Evolutionary conservation across 331 rosid species (phyloP).

Genomic region (Spiraea crenata): DNA sequence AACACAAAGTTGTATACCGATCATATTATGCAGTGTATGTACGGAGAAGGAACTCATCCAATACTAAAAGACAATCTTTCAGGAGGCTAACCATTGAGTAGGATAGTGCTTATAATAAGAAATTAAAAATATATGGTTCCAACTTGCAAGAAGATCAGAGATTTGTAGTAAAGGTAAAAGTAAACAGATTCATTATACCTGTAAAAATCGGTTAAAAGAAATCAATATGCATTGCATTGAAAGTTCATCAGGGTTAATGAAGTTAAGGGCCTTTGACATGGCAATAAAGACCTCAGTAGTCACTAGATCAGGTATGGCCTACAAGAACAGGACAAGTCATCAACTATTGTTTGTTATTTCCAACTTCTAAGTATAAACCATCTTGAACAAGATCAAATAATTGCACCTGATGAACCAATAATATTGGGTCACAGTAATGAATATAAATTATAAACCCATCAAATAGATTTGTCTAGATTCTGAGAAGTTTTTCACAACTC

Average conservation of each 20-base stretch:
- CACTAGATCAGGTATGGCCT: conserved; percentile 94
- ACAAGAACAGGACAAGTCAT: conserved; percentile 25
- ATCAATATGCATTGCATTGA: conserved; percentile 98
- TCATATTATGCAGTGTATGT: neutral
- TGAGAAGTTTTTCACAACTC: neutral
- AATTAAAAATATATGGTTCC: neutral
- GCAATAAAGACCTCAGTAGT: conserved; percentile 97
- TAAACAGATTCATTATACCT: conserved; percentile 54
- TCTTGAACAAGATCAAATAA: neutral
- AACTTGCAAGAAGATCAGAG: neutral
- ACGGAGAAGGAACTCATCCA: conserved; percentile 2
- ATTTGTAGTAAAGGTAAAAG: neutral
- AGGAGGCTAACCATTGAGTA: neutral
- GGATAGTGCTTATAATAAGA: neutral
- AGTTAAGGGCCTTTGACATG: conserved; percentile 97
- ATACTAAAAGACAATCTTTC: neutral
- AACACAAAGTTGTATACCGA: neutral
- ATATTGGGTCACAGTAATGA: too few species aligned
- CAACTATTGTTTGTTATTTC: conserved; percentile 1
- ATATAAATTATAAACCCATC: neutral
- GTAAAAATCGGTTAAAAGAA: conserved; percentile 93
- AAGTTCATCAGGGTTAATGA: conserved; percentile 97
- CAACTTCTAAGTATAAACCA: conserved; percentile 4
- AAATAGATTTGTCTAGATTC: neutral
- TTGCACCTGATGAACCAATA: too few species aligned